Evolutionary conservation across 257 asterid species (phyloP), one percentile per base, ranked within the genome.

Genomic region (Rhazya stricta): DNA sequence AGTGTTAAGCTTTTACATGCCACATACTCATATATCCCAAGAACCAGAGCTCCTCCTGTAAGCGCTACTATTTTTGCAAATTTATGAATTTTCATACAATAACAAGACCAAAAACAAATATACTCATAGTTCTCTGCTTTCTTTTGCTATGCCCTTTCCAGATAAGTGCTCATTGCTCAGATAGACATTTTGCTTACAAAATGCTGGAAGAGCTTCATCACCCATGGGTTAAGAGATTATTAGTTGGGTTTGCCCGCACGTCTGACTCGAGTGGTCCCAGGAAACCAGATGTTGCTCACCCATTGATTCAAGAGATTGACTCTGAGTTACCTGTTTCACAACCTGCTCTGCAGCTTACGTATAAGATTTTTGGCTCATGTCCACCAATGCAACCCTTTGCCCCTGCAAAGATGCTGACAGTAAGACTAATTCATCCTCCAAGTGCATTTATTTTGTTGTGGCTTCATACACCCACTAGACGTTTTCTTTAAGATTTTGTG

Each of bases 341-440:
- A 78, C 98, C 99, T 71, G 98, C 94, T 30, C 97, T 95, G 78
- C 91, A 89, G 84, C 96, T 95, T 74, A 95, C 99, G 2, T 83
- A 92, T 81, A 77, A 84, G 86, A 83, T 95, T 60, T 95, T 95
- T 63, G 99, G 98, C 37, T 92, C 99, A 58, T 95, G 98, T 80
- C 99, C 99, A 3, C 99, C 99, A 57, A 86, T 89, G 95, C 98
- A 95, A 82, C 99, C 97, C 61, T 95, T 95, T 86, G 99, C 91
- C 84, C 98, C 98, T 53, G 96, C 99, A 61, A 95, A 91, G 89
- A 95, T 95, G 99, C 92, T 95, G 57, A 92, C 99, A 27, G 98
- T 90, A 79, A 65, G 88, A 58, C 60, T 78, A 32, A 69, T 42
- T 71, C 69, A 79, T 73, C 23, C 70, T 51, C 30, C 53, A 71